These are phyloP conservation scores for Urochloa ruziziensis DNA, from an alignment of 176 grass and related monocot genomes.

Conservation along the genomic window DNA sequence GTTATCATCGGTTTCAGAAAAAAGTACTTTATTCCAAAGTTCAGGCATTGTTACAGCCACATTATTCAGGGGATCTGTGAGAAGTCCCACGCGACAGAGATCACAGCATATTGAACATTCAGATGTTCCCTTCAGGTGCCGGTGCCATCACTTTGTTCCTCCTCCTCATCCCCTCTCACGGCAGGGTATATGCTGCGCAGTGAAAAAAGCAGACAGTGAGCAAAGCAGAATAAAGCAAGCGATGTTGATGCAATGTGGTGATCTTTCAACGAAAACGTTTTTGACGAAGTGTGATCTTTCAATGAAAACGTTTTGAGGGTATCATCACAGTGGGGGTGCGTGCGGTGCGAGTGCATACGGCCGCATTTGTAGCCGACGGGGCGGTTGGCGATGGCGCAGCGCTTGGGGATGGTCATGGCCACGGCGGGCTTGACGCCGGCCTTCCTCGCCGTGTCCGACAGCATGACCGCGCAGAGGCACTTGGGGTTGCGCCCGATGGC, in stretches of 20 bases:
- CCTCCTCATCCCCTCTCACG: conserved; percentile 55
- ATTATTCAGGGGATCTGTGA: conserved; percentile 25
- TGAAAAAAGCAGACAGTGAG: conserved; percentile 4
- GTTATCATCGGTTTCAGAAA: background rate
- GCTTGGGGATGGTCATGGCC: conserved; percentile 82
- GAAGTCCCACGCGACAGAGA: conserved; percentile 12
- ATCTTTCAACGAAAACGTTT: background rate
- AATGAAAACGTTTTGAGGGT: background rate
- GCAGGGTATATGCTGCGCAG: conserved; percentile 51
- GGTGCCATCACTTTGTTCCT: background rate
- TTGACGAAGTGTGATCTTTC: background rate
- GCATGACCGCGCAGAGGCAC: conserved; percentile 84
- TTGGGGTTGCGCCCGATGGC: conserved; percentile 55
- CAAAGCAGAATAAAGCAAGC: background rate
- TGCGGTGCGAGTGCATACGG: conserved; percentile 30
- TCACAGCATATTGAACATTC: background rate
- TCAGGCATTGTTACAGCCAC: background rate
- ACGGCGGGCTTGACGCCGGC: conserved; percentile 70
- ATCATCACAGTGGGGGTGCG: background rate
- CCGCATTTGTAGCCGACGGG: conserved; percentile 89
- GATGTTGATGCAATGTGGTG: background rate
- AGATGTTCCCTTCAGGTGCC: background rate
- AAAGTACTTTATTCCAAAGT: conserved; percentile 31
- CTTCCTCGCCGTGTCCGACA: conserved; percentile 59
- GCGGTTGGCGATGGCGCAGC: conserved; percentile 71